Evolutionary conservation across 2,329 filamentous ascomycete species (phyloP), one percentile per base, ranked within the genome.

Genomic region (Xylaria sp.): DNA sequence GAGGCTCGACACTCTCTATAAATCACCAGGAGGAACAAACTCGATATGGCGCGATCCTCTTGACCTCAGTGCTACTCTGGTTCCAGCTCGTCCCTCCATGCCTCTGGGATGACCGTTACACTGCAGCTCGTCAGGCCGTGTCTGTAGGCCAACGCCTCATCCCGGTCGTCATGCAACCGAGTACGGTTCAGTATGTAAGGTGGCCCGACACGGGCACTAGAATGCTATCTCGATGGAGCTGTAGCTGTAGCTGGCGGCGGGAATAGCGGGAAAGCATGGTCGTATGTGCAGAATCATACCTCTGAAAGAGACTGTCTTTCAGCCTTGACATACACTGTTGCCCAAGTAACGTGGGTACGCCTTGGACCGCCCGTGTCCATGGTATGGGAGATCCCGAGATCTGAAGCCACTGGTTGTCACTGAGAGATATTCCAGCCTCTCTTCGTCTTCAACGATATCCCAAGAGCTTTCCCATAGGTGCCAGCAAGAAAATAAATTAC

Each of bases 321-420:
- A 7, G 52, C 42, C 48, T 54, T 51, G 52, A 62, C 55, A 57
- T 50, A 52, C 48, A 49, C 34, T 51, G 48, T 62, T 51, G 37
- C 57, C 44, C 49, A 19, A 54, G 50, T 60, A 60, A 62, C 55
- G 53, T 60, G 60, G 53, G 51, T 60, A 1, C 35, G 10, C 55
- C 55, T 4, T 50, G 52, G 37, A 23, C 19, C 2, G 52, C 18
- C 44, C 34, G 19, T 50, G 30, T 13, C 57, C 55, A 49, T 54
- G 34, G 9, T 56, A 47, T 48, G 55, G 30, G 50, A 55, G 48
- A 48, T 55, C 49, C 54, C 56, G 50, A 60, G 53, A 18, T 11
- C 42, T 23, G 35, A 54, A 54, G 18, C 52, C 39, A 47, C 54
- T 42, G 39, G 51, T 59, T 54, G 52, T 47, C 16, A 16, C 16